Evolutionary conservation across 1,139 yeast species (phyloP).

Genomic region (Candida dubliniensis): DNA sequence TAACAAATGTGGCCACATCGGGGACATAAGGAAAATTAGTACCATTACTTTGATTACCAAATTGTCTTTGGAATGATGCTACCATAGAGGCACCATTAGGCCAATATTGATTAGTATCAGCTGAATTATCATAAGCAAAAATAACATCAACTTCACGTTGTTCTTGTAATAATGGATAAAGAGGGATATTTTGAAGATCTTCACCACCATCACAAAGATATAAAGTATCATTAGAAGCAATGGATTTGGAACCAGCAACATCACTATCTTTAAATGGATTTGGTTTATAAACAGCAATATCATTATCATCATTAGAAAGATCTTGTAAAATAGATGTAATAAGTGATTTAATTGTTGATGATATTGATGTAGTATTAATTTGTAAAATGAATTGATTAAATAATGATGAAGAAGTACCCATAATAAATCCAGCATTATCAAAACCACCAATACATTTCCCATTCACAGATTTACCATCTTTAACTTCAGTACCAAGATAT

Average conservation of each 20-base stretch:
- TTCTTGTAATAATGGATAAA: constrained; percentile 40
- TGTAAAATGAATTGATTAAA: constrained; percentile 75
- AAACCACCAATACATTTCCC: constrained; percentile 62
- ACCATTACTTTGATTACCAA: constrained; percentile 58
- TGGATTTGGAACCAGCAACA: constrained; percentile 32
- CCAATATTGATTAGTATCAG: constrained; percentile 44
- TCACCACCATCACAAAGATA: constrained; percentile 47
- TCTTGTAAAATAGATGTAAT: constrained; percentile 45
- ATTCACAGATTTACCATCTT: constrained; percentile 52
- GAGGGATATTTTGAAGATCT: constrained; percentile 43
- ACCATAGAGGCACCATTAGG: constrained; percentile 43
- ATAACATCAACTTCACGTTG: constrained; percentile 42
- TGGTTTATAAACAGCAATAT: constrained; percentile 49
- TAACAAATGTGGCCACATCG: constrained; percentile 62
- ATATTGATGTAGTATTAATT: constrained; percentile 57
- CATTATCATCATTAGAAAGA: constrained; percentile 43
- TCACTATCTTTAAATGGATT: constrained; percentile 53
- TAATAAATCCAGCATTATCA: constrained; percentile 80
- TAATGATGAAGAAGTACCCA: constrained; percentile 81
- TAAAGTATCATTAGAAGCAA: constrained; percentile 36
- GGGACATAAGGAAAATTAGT: constrained; percentile 86
- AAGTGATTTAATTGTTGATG: constrained; percentile 47
- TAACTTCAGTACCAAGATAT: constrained; percentile 70
- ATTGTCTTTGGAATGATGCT: constrained; percentile 67
- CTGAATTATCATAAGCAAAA: constrained; percentile 51